Conservation (phyloP, 345 rosid genomes). For the Euclidium syriacum region DNA sequence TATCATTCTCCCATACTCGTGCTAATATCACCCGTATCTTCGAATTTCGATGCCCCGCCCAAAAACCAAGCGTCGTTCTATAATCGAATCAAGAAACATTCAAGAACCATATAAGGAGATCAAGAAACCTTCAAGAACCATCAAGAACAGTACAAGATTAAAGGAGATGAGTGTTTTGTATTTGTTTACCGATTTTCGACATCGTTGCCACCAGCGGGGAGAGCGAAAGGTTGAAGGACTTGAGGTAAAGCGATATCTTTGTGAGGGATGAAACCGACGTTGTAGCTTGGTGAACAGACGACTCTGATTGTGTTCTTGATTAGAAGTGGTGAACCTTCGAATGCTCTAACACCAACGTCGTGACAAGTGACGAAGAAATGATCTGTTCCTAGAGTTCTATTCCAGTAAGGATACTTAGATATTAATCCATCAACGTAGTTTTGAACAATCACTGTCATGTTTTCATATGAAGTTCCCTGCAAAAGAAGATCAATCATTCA, state of each 20-base stretch:
- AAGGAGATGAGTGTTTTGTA: too few species aligned
- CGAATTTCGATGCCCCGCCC: conserved; percentile 98
- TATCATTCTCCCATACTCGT: conserved; percentile 91
- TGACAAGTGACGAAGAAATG: conserved; percentile 98
- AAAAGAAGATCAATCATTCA: neutral
- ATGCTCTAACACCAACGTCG: conserved; percentile 92
- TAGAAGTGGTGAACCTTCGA: conserved; percentile 71
- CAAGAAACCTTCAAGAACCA: too few species aligned
- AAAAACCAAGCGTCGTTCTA: conserved; percentile 89
- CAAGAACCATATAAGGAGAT: neutral
- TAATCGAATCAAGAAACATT: conserved; percentile 16
- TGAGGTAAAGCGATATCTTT: conserved; percentile 97
- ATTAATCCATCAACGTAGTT: conserved; percentile 64
- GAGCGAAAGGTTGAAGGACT: conserved; percentile 89
- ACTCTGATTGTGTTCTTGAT: conserved; percentile 89
- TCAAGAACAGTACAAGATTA: too few species aligned
- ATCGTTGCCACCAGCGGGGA: conserved; percentile 87
- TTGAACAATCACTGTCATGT: conserved; percentile 85
- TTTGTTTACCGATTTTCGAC: conserved; percentile 81
- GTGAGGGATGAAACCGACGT: conserved; percentile 91
- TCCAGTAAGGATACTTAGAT: conserved; percentile 86
- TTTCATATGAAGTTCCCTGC: conserved; percentile 91
- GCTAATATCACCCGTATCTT: conserved; percentile 94
- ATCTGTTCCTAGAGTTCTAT: conserved; percentile 93
- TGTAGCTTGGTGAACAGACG: conserved; percentile 96